These are phyloP conservation scores for Globisporangium cystogenes DNA, from an alignment of 352 stramenopile genomes.

Conservation along the genomic window DNA sequence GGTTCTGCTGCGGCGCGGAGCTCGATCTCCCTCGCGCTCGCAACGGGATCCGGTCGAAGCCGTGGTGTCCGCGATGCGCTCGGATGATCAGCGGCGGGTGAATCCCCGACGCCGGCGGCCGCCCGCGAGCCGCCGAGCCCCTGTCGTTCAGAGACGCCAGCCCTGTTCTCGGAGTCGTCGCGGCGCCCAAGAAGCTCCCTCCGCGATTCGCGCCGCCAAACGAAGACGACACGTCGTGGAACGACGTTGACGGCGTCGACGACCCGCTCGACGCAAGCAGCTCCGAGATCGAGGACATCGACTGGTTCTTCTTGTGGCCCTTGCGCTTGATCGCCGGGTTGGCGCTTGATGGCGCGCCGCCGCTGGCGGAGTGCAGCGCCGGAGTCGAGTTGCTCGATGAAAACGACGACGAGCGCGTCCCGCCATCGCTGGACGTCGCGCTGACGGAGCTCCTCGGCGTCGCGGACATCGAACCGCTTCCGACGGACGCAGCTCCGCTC, in stretches of 20 bases:
- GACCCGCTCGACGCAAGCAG: conserved; percentile 45
- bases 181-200: conserved; percentile 38
- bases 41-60: conserved; percentile 18
- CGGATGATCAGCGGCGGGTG: conserved; percentile 11
- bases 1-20: conserved; percentile 44
- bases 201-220: conserved; percentile 23
- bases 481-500: conserved; percentile 1
- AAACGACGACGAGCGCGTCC: conserved; percentile 13
- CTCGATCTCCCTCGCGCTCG: conserved; percentile 46
- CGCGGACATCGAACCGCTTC: conserved; percentile 1
- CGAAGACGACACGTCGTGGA: conserved; percentile 49
- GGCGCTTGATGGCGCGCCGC: conserved; percentile 7
- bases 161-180: conserved; percentile 56
- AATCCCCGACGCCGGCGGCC: conserved; percentile 1
- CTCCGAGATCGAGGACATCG: conserved; percentile 86
- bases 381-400: conserved; percentile 13
- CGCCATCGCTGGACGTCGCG: conserved; percentile 2
- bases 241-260: conserved; percentile 35
- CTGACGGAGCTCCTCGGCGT: conserved; percentile 9
- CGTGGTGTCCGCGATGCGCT: conserved; percentile 7
- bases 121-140: conserved; percentile 20
- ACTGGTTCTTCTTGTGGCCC: conserved; percentile 86
- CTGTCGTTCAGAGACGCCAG: conserved; percentile 67
- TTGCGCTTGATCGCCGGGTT: conserved; percentile 48
- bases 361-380: conserved; percentile 1